phyloP scores from a whole-genome alignment of 2,329 filamentous ascomycete genomes.

The Simplicillium sp. region DNA sequence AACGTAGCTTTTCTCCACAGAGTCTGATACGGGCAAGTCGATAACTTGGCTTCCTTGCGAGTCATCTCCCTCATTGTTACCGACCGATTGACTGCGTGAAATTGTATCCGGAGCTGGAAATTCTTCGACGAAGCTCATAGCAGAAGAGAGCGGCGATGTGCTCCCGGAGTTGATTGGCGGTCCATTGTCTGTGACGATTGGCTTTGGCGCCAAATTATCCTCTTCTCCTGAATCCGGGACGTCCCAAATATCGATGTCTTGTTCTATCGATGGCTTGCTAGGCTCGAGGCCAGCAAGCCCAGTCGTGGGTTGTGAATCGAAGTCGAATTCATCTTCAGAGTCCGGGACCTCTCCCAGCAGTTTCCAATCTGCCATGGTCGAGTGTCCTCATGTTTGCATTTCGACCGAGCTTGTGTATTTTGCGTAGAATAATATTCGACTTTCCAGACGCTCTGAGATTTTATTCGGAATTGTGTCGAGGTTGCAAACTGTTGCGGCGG shows the following conservation, averaged over 20 bases:
- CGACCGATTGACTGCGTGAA: not conserved
- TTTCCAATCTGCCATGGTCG: slow-evolving; percentile 37
- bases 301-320: slow-evolving; percentile 9
- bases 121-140: slow-evolving; percentile 19
- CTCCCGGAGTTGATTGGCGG: slow-evolving; percentile 7
- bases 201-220: not conserved
- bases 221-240: slow-evolving; percentile 22
- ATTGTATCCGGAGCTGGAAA: slow-evolving; percentile 11
- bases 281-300: not conserved
- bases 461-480: too few relatives aligned
- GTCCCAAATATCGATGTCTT: slow-evolving; percentile 22
- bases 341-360: slow-evolving; percentile 40
- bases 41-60: slow-evolving; percentile 6
- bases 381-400: not conserved
- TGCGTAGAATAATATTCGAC: too few relatives aligned
- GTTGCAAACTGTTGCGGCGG: not conserved
- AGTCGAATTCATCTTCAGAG: slow-evolving; percentile 33
- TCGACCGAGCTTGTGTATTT: too few relatives aligned
- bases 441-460: too few relatives aligned
- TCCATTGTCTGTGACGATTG: slow-evolving; percentile 3
- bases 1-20: not conserved
- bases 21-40: not conserved
- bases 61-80: not conserved
- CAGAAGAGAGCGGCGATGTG: slow-evolving; percentile 26
- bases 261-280: not conserved